Evolutionary conservation across 495 filamentous ascomycete genomes (phyloP), one percentile per base, ranked within the genome.

Genomic region (Annulohypoxylon nitens): DNA sequence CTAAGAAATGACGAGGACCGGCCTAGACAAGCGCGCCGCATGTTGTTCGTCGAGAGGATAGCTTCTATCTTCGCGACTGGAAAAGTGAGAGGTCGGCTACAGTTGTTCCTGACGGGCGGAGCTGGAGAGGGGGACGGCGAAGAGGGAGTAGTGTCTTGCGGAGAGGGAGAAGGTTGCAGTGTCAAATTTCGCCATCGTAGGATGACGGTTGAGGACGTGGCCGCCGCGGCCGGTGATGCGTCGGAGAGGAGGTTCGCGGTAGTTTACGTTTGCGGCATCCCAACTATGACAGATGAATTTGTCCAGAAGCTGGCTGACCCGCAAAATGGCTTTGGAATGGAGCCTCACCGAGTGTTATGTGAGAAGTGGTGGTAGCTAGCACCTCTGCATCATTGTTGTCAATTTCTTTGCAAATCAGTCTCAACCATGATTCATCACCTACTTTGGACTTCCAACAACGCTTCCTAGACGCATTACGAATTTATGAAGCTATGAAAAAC

Each of bases 341-440:
- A 83, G 12, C 54, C 79, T 37, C 78, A 87, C 34, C 83, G 87
- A 20, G 90, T 97, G 0, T 79, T 94, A 39, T 95, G 86, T 75
- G 94, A 97, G 81, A 95, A 93, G 73, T 97, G 93, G 94, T 97
- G 94, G 94, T 96, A 74, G 73, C 7, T 37, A 8, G 12, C 3
- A 6, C 30, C 30, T 30, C 5, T 30, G 30, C 30, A 25, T 23
- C 36, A 30, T n/a, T 12, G 11, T 20, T 41, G n/a, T 33, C 34
- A 4, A 7, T 37, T 37, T 30, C 30, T 30, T 6, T 30, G 3
- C 5, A 30, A 3, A 1, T 12, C 8, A 12, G n/a, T 6, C 7
- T 26, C n/a, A 33, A 54, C 20, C 6, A 25, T 18, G 12, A 20
- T 47, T 18, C 18, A 20, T 47, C 6, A 39, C 37, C 12, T 2